Evolutionary conservation across 2,329 filamentous ascomycete genomes (phyloP), one percentile per base, ranked within the genome.

Genomic region (Colletotrichum karsti): DNA sequence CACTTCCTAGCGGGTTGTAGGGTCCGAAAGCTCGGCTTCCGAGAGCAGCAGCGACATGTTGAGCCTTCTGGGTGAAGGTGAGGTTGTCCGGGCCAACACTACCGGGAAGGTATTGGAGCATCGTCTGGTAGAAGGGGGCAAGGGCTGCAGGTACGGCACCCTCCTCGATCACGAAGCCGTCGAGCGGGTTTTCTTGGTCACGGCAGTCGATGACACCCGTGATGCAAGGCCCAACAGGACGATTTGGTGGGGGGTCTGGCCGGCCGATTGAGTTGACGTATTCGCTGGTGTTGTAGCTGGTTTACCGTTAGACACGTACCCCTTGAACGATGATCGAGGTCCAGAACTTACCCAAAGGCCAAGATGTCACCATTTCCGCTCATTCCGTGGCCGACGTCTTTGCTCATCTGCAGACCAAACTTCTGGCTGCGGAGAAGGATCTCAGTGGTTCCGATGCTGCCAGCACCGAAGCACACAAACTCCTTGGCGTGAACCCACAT

Each of bases 401-500:
- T 79, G 71, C 89, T 91, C 80, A 90, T 84, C 0, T 77, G 71
- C 7, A 92, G 76, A 0, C 90, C 90, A 73, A 87, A 82, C 56
- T 85, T 81, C 73, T 84, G 88, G 72, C 88, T 90, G 44, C 88
- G 80, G 8, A 91, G 83, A 30, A 91, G 76, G 53, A 91, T 91
- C 75, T 92, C 90, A 0, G 90, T 91, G 0, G 89, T 90, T 2
- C 89, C 90, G 12, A 92, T 81, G 26, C 87, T 80, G 1, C 90
- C 90, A 2, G 90, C 90, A 3, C 90, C 90, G n/a, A 92, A 83
- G 73, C 92, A 91, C 6, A 91, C 88, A 18, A 88, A 85, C 70
- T 90, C 85, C 74, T 84, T 88, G 2, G 90, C 90, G 64, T 90
- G 84, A 57, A 92, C 89, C 89, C 89, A 91, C 85, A 91, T 88